Conservation (phyloP, 306 rosid genomes). For the Datisca glomerata region DNA sequence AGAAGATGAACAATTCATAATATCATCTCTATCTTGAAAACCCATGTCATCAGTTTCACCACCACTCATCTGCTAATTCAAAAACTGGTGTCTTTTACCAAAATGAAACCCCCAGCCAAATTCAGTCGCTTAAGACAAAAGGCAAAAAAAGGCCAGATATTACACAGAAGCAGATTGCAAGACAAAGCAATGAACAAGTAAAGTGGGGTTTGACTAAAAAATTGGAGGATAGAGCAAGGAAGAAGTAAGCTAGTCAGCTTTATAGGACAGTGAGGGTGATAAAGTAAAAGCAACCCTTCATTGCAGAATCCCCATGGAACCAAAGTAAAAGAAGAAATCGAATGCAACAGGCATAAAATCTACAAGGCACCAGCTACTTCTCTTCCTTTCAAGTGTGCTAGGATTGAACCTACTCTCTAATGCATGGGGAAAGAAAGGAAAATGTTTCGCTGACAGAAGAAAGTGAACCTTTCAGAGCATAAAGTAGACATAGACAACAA, state of each 20-base stretch:
- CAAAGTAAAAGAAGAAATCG: slow-evolving; percentile 41
- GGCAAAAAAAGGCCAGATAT: too few relatives aligned
- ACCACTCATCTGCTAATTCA: slow-evolving; percentile 56
- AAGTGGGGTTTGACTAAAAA: not conserved
- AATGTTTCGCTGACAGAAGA: slow-evolving; percentile 42
- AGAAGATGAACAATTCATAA: slow-evolving; percentile 35
- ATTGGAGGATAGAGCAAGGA: slow-evolving; percentile 89
- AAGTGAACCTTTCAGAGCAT: slow-evolving; percentile 96
- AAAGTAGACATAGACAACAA: slow-evolving; percentile 57
- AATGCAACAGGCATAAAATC: slow-evolving; percentile 45
- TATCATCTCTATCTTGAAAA: slow-evolving; percentile 49
- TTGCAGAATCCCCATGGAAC: slow-evolving; percentile 39
- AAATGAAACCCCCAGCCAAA: too few relatives aligned
- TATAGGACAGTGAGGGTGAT: slow-evolving; percentile 50
- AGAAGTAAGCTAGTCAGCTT: slow-evolving; percentile 79
- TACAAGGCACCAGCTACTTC: slow-evolving; percentile 28
- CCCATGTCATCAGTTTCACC: slow-evolving; percentile 54
- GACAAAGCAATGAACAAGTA: not conserved
- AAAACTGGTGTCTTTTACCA: too few relatives aligned
- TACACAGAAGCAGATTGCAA: slow-evolving; percentile 15
- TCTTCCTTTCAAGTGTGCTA: slow-evolving; percentile 39
- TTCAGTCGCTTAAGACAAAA: too few relatives aligned
- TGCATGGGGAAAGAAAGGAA: slow-evolving; percentile 9
- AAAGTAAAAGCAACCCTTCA: slow-evolving; percentile 73
- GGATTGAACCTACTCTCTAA: slow-evolving; percentile 31